These are phyloP conservation scores for Uronychia setigera DNA, from an alignment of 73 alveolate genomes.

Conservation along the genomic window DNA sequence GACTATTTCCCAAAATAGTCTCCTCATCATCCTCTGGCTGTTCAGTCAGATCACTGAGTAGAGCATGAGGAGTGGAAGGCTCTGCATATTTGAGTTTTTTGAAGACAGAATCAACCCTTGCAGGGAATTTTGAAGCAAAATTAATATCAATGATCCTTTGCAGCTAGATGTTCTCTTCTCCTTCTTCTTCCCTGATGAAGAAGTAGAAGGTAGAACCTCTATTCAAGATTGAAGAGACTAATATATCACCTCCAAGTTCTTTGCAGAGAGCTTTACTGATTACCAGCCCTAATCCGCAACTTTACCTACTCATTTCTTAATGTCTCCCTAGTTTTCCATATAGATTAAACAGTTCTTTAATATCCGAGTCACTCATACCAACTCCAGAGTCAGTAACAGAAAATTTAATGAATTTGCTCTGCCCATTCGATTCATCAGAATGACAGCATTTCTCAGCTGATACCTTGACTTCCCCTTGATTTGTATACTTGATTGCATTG, in stretches of 20 bases:
- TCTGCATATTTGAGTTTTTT: neutral
- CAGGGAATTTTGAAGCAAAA: neutral
- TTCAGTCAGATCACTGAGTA: neutral
- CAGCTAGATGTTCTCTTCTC: neutral
- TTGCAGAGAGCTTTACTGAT: conserved; percentile 27
- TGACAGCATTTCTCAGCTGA: neutral
- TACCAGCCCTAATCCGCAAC: conserved; percentile 19
- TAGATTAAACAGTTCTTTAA: neutral
- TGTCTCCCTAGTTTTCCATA: conserved; percentile 13
- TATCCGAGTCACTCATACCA: conserved; percentile 6
- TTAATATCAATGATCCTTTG: neutral
- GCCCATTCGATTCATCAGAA: neutral
- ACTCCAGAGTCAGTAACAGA: conserved; percentile 35
- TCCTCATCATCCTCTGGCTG: neutral
- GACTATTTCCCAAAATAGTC: no score
- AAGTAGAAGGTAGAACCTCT: conserved; percentile 27
- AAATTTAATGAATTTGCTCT: neutral
- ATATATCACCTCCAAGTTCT: conserved; percentile 44
- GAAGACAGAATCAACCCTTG: neutral
- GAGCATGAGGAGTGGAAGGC: neutral
- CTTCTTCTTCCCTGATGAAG: neutral
- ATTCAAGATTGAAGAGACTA: conserved; percentile 3
- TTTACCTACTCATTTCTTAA: conserved; percentile 9
- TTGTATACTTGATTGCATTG: conserved; percentile 54
- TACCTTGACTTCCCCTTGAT: conserved; percentile 35